Percentiles rank a stretch among this genome's conserved stretches.
Conservation (phyloP, 345 rosid genomes). For the Aethionema arabicum region DNA sequence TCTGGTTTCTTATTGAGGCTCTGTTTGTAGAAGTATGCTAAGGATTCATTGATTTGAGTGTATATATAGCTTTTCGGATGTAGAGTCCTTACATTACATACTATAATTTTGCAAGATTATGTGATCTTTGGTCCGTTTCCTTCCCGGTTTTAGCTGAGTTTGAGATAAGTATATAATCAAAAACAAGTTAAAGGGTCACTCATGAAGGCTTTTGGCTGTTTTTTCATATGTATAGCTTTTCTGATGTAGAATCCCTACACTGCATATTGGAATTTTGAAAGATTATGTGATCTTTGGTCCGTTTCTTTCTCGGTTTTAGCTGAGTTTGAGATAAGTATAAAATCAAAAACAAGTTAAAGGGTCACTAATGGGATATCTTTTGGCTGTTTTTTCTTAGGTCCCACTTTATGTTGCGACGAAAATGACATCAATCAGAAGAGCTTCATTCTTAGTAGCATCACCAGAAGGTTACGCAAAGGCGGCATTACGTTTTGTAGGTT, state of each 20-base stretch:
- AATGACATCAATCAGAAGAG: conserved; percentile 69
- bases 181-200: conserved; percentile 17
- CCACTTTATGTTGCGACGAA: conserved; percentile 84
- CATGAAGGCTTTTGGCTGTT: too few species aligned
- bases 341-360: conserved; percentile 18
- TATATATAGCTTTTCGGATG: neutral
- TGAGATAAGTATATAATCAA: conserved; percentile 19
- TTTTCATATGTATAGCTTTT: neutral
- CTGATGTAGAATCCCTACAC: neutral
- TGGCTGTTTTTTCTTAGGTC: conserved; percentile 44
- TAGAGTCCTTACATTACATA: neutral
- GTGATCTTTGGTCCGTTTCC: conserved; percentile 2
- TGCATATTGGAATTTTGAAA: neutral
- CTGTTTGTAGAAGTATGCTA: conserved; percentile 4
- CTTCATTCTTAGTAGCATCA: conserved; percentile 79
- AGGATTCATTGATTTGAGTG: neutral
- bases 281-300: too few species aligned
- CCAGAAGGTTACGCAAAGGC: conserved; percentile 65
- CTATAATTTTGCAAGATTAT: neutral
- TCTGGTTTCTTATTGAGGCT: neutral
- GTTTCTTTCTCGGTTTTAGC: neutral
- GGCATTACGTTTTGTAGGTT: conserved; percentile 61
- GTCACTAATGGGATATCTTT: neutral
- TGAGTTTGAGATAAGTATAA: conserved; percentile 14
- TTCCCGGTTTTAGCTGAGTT: neutral